Percentiles rank a stretch among this genome's conserved stretches.
Evolutionary conservation across 768 basidiomycete species (phyloP).

Genomic region (Lactifluus echinatus): DNA sequence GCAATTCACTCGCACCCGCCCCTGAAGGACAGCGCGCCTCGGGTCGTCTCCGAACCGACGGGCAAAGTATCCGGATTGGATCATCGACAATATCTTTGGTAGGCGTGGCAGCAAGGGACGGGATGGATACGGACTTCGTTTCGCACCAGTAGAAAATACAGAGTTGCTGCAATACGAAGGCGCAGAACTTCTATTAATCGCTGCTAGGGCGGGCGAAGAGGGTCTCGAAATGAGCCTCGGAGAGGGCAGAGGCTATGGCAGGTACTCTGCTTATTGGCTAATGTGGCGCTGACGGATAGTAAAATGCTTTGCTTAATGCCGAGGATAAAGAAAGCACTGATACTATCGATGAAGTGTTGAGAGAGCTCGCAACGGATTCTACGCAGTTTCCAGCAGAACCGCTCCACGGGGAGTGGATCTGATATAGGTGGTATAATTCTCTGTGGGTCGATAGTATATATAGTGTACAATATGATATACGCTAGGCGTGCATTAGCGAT

Average conservation of each 20-base stretch:
- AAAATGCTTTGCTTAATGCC: slow-evolving; percentile 32
- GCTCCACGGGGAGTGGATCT: slow-evolving; percentile 47
- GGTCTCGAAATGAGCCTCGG: slow-evolving; percentile 43
- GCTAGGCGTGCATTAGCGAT: neutral
- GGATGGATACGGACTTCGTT: slow-evolving; percentile 37
- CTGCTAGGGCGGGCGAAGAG: slow-evolving; percentile 39
- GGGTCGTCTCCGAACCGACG: slow-evolving; percentile 28
- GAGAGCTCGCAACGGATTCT: slow-evolving; percentile 37
- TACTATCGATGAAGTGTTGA: slow-evolving; percentile 35
- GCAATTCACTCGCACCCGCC: slow-evolving; percentile 45
- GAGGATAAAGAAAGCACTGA: slow-evolving; percentile 35
- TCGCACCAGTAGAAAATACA: slow-evolving; percentile 41
- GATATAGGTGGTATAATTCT: slow-evolving; percentile 5
- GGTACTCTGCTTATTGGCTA: slow-evolving; percentile 15
- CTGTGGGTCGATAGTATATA: too few species aligned
- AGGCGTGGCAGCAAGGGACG: slow-evolving; percentile 33
- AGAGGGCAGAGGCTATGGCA: slow-evolving; percentile 44
- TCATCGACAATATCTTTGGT: slow-evolving; percentile 44
- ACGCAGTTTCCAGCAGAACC: slow-evolving; percentile 37
- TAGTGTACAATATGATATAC: too few species aligned
- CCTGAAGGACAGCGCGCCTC: slow-evolving; percentile 28
- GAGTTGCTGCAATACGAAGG: slow-evolving; percentile 49
- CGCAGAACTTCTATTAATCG: slow-evolving; percentile 47
- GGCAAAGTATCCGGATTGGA: slow-evolving; percentile 38
- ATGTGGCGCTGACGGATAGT: neutral